These are phyloP conservation scores for Euryodendron excelsum DNA, from an alignment of 148 eudicot species.

Conservation along the genomic window DNA sequence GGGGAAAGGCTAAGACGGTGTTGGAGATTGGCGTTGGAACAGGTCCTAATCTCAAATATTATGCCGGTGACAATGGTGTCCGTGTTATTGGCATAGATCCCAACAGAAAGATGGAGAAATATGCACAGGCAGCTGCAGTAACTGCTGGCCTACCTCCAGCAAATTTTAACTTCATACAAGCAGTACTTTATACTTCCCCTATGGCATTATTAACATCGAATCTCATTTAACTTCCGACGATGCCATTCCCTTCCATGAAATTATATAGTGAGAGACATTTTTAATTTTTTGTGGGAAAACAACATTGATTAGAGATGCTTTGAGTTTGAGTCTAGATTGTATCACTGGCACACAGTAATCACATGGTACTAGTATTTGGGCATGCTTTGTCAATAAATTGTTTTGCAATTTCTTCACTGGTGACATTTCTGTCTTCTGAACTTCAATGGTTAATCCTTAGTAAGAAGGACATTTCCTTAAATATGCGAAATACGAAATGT, in stretches of 20 bases:
- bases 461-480: too few species aligned
- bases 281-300: not conserved
- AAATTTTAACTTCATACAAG: slow-evolving; percentile 62
- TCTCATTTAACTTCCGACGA: not conserved
- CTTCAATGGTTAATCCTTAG: too few species aligned
- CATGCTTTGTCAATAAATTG: too few species aligned
- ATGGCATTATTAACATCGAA: not conserved
- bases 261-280: not conserved
- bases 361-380: not conserved
- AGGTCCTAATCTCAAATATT: slow-evolving; percentile 86
- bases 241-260: too few species aligned
- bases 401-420: too few species aligned
- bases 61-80: slow-evolving; percentile 41
- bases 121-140: slow-evolving; percentile 64
- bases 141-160: slow-evolving; percentile 51
- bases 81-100: slow-evolving; percentile 71
- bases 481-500: too few species aligned
- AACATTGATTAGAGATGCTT: not conserved
- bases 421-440: too few species aligned
- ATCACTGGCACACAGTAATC: not conserved
- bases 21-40: slow-evolving; percentile 86
- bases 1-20: slow-evolving; percentile 50
- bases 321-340: not conserved
- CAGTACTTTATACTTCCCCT: slow-evolving; percentile 35
- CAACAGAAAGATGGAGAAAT: slow-evolving; percentile 79